Percentiles rank a stretch among this genome's conserved stretches.
Conservation (phyloP, 1,139 yeast species). For the Lizanozyma gosingica region DNA sequence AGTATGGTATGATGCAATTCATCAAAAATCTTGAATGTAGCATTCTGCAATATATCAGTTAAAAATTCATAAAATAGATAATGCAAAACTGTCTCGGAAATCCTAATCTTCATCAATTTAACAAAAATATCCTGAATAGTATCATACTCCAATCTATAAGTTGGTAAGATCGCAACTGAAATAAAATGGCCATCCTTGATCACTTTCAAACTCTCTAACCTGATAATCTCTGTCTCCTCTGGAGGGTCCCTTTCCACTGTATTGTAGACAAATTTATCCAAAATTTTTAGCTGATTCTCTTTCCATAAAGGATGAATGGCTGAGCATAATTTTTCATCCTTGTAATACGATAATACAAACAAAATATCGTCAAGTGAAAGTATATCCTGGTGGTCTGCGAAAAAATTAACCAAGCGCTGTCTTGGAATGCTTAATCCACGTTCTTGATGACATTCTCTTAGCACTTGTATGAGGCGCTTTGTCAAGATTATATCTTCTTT, state of each 20-base stretch:
- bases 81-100: constrained; percentile 23
- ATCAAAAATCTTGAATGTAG: constrained; percentile 17
- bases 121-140: constrained; percentile 22
- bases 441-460: constrained; percentile 24
- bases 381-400: constrained; percentile 27
- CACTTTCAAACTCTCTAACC: constrained; percentile 32
- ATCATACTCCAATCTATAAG: constrained; percentile 15
- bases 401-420: constrained; percentile 35
- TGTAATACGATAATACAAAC: constrained; percentile 39
- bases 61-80: constrained; percentile 24
- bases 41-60: constrained; percentile 16
- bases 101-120: constrained; percentile 19
- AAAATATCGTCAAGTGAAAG: constrained; percentile 28
- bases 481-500: constrained; percentile 1
- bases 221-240: constrained; percentile 11
- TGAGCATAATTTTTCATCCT: constrained; percentile 44
- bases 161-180: constrained; percentile 6
- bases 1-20: constrained; percentile 10
- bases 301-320: constrained; percentile 48
- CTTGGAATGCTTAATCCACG: constrained; percentile 37
- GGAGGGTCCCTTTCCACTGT: constrained; percentile 15
- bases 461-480: constrained; percentile 6
- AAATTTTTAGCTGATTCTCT: constrained; percentile 34
- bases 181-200: constrained; percentile 31
- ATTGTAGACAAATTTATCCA: constrained; percentile 35